These are phyloP conservation scores for Noccaea bulbosa DNA, from an alignment of 345 rosid genomes.

Conservation along the genomic window DNA sequence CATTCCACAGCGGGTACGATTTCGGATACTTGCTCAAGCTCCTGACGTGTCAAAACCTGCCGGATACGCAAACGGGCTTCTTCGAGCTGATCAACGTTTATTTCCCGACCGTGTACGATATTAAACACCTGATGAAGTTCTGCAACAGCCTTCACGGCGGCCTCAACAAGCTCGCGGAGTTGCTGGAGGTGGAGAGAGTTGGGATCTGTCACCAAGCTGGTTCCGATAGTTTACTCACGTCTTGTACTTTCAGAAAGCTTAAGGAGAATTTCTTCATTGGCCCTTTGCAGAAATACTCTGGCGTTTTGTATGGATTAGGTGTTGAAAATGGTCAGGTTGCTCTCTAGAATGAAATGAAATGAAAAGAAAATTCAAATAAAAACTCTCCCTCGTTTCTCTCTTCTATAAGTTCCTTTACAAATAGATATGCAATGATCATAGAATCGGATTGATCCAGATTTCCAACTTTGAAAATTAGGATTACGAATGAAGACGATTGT, in stretches of 20 bases:
- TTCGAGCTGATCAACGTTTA: slow-evolving; percentile 66
- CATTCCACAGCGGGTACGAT: slow-evolving; percentile 95
- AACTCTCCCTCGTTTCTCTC: neutral
- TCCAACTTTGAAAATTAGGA: neutral
- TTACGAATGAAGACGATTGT: neutral
- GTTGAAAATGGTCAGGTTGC: slow-evolving; percentile 73
- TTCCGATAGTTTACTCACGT: slow-evolving; percentile 89
- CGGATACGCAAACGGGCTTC: slow-evolving; percentile 63
- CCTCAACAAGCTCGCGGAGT: slow-evolving; percentile 80
- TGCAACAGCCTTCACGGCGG: slow-evolving; percentile 92
- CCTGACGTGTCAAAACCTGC: slow-evolving; percentile 67
- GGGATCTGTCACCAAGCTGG: slow-evolving; percentile 93
- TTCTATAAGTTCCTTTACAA: no score
- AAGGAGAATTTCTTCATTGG: slow-evolving; percentile 82
- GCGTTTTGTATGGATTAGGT: slow-evolving; percentile 93
- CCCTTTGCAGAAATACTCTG: slow-evolving; percentile 72
- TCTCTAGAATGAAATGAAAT: slow-evolving; percentile 4
- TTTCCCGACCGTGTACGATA: slow-evolving; percentile 77
- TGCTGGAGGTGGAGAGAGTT: slow-evolving; percentile 83
- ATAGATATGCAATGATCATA: neutral
- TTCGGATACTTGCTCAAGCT: slow-evolving; percentile 89
- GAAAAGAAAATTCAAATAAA: slow-evolving; percentile 50
- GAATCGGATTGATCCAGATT: neutral
- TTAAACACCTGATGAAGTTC: slow-evolving; percentile 88
- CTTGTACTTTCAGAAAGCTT: slow-evolving; percentile 81